phyloP scores from a whole-genome alignment of 2,329 filamentous ascomycete genomes.

The Cercospora beticola region DNA sequence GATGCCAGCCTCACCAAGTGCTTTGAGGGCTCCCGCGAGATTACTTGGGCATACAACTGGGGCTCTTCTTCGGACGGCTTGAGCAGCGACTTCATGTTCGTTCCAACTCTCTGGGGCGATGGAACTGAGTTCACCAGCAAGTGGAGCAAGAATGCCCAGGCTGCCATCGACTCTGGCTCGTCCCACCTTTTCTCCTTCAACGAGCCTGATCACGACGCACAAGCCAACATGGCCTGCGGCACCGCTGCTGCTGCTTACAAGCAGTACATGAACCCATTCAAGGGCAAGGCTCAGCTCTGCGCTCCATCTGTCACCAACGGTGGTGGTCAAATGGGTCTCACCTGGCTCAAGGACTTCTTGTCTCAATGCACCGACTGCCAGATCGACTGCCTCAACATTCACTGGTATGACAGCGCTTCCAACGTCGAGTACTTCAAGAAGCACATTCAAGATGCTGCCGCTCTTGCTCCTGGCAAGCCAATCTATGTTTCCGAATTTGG shows the following conservation, averaged over 20 bases:
- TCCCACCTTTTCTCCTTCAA: slow-evolving; percentile 67
- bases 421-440: slow-evolving; percentile 54
- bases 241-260: slow-evolving; percentile 56
- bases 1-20: slow-evolving; percentile 52
- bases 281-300: slow-evolving; percentile 55
- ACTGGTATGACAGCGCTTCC: slow-evolving; percentile 60
- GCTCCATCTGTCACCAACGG: slow-evolving; percentile 65
- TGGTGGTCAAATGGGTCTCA: slow-evolving; percentile 48
- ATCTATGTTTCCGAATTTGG: slow-evolving; percentile 68
- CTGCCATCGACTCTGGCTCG: slow-evolving; percentile 55
- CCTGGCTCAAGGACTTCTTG: slow-evolving; percentile 58
- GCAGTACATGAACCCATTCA: slow-evolving; percentile 56
- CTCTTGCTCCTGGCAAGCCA: slow-evolving; percentile 38
- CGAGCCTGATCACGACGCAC: slow-evolving; percentile 64
- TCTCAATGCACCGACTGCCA: slow-evolving; percentile 45
- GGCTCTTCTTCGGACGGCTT: slow-evolving; percentile 50
- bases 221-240: slow-evolving; percentile 58
- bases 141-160: slow-evolving; percentile 55
- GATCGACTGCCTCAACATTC: slow-evolving; percentile 61
- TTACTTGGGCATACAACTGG: slow-evolving; percentile 71
- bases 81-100: slow-evolving; percentile 53
- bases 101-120: slow-evolving; percentile 63
- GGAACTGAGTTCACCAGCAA: slow-evolving; percentile 44
- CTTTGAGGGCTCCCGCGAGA: slow-evolving; percentile 50
- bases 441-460: slow-evolving; percentile 51